These are phyloP conservation scores for Lavandula angustifolia DNA, from an alignment of 257 asterid species.

Conservation along the genomic window DNA sequence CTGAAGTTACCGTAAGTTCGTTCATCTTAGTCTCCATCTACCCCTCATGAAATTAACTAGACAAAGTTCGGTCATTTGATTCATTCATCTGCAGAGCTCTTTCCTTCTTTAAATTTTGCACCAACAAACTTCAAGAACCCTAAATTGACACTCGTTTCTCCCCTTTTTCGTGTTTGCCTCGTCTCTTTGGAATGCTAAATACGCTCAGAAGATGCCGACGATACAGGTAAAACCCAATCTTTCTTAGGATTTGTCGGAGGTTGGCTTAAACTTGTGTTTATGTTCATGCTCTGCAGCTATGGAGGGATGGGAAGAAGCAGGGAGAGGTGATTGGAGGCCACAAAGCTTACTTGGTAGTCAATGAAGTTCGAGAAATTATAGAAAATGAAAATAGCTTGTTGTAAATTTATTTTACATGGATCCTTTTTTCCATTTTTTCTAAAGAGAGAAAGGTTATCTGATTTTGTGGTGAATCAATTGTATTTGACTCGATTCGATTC, in stretches of 20 bases:
- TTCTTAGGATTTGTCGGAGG: neutral
- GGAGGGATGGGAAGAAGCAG: slow-evolving; percentile 82
- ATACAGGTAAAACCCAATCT: slow-evolving; percentile 61
- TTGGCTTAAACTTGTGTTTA: neutral
- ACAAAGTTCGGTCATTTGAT: slow-evolving; percentile 4
- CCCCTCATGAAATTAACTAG: neutral
- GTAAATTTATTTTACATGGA: slow-evolving; percentile 26
- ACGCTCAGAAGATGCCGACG: slow-evolving; percentile 92
- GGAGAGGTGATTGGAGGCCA: slow-evolving; percentile 90
- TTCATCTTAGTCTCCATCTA: slow-evolving; percentile 24
- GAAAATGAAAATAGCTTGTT: slow-evolving; percentile 53
- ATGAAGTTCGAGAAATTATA: slow-evolving; percentile 75
- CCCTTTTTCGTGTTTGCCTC: slow-evolving; percentile 48
- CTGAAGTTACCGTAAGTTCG: slow-evolving; percentile 85
- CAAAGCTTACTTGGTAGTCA: slow-evolving; percentile 76
- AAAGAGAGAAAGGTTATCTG: neutral
- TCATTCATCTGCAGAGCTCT: neutral
- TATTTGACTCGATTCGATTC: neutral
- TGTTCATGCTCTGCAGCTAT: slow-evolving; percentile 52
- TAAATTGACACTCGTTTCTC: slow-evolving; percentile 29
- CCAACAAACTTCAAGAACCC: neutral
- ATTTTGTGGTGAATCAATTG: neutral
- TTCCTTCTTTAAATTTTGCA: slow-evolving; percentile 11
- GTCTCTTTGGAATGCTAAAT: slow-evolving; percentile 31
- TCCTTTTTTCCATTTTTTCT: neutral